A percentile compares a stretch with the other conserved stretches of the same genome.
These are phyloP conservation scores for Turnera subulata DNA, from an alignment of 345 rosid species.

Conservation along the genomic window DNA sequence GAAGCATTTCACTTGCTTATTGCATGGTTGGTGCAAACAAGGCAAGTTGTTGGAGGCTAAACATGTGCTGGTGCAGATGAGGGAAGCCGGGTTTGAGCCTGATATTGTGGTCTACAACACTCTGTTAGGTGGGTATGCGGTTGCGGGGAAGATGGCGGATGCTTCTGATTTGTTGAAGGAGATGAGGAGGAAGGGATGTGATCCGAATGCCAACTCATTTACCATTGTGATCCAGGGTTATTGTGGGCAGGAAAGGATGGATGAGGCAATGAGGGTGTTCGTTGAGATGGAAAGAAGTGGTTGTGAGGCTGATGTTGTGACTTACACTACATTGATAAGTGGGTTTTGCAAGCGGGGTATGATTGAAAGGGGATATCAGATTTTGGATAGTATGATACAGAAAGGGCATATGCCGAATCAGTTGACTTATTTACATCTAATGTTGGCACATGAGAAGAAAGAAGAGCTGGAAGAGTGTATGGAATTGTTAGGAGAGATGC, in stretches of 20 bases:
- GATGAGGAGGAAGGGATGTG: constrained; percentile 67
- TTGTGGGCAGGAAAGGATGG: constrained; percentile 63
- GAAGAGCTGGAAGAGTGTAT: constrained; percentile 66
- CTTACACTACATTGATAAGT: constrained; percentile 64
- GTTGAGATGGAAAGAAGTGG: constrained; percentile 72
- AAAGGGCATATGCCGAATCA: constrained; percentile 53
- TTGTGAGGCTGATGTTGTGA: constrained; percentile 67
- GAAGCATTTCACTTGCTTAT: constrained; percentile 60
- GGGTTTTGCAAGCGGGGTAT: constrained; percentile 81
- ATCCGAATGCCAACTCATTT: constrained; percentile 58
- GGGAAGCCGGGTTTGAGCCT: constrained; percentile 73
- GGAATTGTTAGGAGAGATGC: constrained; percentile 59
- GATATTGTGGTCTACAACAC: constrained; percentile 76
- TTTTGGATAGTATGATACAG: constrained; percentile 60
- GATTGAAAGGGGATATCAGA: constrained; percentile 50
- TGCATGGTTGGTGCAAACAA: constrained; percentile 92
- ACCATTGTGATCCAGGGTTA: constrained; percentile 72
- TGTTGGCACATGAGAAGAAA: constrained; percentile 76
- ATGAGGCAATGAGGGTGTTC: constrained; percentile 66
- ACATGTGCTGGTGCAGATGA: constrained; percentile 79
- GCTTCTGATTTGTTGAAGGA: constrained; percentile 70
- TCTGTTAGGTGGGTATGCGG: constrained; percentile 62
- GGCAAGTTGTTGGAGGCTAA: constrained; percentile 88
- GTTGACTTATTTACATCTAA: constrained; percentile 61
- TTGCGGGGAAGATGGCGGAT: constrained; percentile 65